Evolutionary conservation across 1,284 basidiomycete genomes (phyloP).

Genomic region (Bjerkandera adusta): DNA sequence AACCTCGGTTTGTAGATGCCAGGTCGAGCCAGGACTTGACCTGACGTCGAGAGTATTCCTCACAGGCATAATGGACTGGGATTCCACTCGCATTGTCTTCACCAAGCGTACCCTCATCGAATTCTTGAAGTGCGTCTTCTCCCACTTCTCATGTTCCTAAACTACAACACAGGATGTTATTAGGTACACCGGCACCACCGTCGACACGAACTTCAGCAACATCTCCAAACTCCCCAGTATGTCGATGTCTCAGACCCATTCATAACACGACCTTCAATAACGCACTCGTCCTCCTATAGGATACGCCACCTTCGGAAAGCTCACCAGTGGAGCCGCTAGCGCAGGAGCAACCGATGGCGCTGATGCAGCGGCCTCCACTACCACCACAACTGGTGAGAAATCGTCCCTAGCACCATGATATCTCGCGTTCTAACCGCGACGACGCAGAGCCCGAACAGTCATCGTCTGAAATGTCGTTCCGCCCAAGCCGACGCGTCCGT

Average conservation of each 20-base stretch:
- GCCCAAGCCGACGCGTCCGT: conserved; percentile 52
- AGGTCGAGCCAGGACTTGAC: no score
- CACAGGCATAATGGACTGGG: conserved; percentile 75
- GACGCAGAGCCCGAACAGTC: background rate
- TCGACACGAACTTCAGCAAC: conserved; percentile 69
- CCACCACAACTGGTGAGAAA: conserved; percentile 10
- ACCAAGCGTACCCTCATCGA: conserved; percentile 71
- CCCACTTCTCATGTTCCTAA: no score
- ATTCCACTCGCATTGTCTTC: conserved; percentile 66
- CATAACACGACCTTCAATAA: background rate
- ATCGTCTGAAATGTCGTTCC: conserved; percentile 26
- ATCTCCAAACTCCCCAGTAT: conserved; percentile 70
- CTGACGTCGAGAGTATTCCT: background rate
- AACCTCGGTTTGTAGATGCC: conserved; percentile 47
- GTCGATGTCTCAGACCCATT: conserved; percentile 17
- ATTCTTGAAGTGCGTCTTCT: conserved; percentile 41
- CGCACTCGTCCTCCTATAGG: no score
- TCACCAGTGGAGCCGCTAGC: conserved; percentile 23
- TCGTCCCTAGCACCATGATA: no score
- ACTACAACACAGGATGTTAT: no score
- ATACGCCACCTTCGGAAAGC: conserved; percentile 59
- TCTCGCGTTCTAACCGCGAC: no score
- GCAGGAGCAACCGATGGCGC: conserved; percentile 1
- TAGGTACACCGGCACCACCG: conserved; percentile 64
- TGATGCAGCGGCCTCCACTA: conserved; percentile 11